A percentile compares a stretch with the other conserved stretches of the same genome.
These are phyloP conservation scores for Penicillium sp. DNA, from an alignment of 2,329 filamentous ascomycete genomes.

Conservation along the genomic window DNA sequence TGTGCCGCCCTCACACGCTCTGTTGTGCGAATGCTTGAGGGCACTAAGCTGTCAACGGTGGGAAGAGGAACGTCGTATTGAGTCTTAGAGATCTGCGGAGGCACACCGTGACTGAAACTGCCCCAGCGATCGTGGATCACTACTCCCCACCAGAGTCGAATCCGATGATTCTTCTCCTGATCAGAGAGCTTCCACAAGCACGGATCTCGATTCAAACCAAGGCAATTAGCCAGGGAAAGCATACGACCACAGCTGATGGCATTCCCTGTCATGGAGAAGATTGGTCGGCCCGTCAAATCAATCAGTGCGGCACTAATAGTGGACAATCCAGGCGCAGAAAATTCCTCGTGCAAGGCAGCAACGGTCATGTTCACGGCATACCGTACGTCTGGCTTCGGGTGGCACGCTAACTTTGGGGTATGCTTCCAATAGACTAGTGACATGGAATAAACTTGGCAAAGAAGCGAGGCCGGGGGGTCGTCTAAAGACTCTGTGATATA, in stretches of 20 bases:
- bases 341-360: conserved; percentile 60
- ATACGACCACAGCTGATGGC: conserved; percentile 55
- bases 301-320: conserved; percentile 59
- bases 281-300: conserved; percentile 60
- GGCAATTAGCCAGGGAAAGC: conserved; percentile 55
- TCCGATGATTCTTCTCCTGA: conserved; percentile 52
- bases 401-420: conserved; percentile 44
- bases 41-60: conserved; percentile 43
- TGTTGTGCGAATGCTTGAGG: conserved; percentile 36
- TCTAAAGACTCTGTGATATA: conserved; percentile 48
- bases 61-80: conserved; percentile 59
- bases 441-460: conserved; percentile 60
- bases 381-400: conserved; percentile 56
- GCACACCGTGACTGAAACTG: conserved; percentile 57
- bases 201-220: conserved; percentile 57
- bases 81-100: conserved; percentile 53
- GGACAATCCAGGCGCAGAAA: conserved; percentile 58
- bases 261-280: conserved; percentile 60
- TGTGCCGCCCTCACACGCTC: conserved; percentile 48
- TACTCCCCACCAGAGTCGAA: conserved; percentile 58
- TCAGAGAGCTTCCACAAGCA: conserved; percentile 53
- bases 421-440: conserved; percentile 59
- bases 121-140: conserved; percentile 59
- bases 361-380: conserved; percentile 64
- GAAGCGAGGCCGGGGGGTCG: conserved; percentile 55